These are phyloP conservation scores for Hordeum pubiflorum DNA, from an alignment of 202 grass and related monocot species.

Conservation along the genomic window DNA sequence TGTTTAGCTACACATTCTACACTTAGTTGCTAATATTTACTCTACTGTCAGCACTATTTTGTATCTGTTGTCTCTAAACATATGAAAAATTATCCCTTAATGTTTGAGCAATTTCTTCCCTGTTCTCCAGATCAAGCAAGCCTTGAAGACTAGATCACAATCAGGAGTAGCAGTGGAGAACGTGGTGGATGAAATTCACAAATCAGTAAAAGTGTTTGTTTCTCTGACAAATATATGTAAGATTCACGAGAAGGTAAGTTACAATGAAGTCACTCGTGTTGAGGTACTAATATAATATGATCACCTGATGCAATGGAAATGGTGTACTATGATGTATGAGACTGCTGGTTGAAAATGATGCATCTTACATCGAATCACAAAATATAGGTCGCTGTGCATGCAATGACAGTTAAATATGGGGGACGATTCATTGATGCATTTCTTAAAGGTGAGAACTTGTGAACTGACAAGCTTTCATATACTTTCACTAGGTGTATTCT, in stretches of 20 bases:
- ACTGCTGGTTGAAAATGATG: conserved; percentile 19
- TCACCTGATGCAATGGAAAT: conserved; percentile 17
- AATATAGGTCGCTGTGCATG: conserved; percentile 64
- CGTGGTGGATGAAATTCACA: conserved; percentile 42
- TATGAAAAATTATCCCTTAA: neutral
- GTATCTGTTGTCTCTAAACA: neutral
- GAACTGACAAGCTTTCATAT: neutral
- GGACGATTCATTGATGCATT: conserved; percentile 74
- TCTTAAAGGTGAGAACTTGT: conserved; percentile 59
- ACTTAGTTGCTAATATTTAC: neutral
- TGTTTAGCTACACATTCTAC: conserved; percentile 1
- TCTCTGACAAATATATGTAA: conserved; percentile 57
- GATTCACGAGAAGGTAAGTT: conserved; percentile 64
- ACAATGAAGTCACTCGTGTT: neutral
- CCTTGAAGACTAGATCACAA: conserved; percentile 40
- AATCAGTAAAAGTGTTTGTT: conserved; percentile 69
- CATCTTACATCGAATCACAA: conserved; percentile 15
- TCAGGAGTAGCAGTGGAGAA: conserved; percentile 38
- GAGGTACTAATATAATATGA: conserved; percentile 3
- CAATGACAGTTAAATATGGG: conserved; percentile 82
- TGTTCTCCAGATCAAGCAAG: conserved; percentile 67
- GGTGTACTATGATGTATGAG: neutral
- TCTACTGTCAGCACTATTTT: neutral
- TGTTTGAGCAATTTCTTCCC: conserved; percentile 8
- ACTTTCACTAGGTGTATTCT: neutral